Conservation (phyloP, 257 asterid species). For the Echium plantagineum region DNA sequence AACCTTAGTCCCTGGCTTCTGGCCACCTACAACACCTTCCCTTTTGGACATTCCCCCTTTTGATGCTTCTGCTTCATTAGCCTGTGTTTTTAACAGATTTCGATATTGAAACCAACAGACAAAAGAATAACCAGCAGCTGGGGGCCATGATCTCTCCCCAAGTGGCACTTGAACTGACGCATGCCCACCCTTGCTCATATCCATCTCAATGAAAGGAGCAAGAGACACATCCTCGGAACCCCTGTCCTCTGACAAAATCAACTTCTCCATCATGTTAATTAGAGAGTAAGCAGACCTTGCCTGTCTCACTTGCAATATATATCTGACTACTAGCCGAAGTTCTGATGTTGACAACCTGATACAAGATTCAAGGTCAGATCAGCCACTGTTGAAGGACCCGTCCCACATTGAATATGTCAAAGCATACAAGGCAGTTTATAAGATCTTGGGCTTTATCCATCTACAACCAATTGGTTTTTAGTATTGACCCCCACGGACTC, state of each 20-base stretch:
- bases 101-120: conserved; percentile 93
- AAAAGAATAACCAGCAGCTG: conserved; percentile 98
- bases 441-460: no score
- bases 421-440: no score
- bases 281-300: conserved; percentile 61
- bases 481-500: no score
- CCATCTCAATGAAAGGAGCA: conserved; percentile 92
- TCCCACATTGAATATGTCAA: no score
- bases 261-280: conserved; percentile 83
- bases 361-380: conserved; percentile 13
- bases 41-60: conserved; percentile 46
- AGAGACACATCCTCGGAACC: conserved; percentile 75
- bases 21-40: conserved; percentile 38
- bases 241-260: conserved; percentile 62
- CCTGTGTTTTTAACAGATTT: conserved; percentile 57
- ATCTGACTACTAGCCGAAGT: conserved; percentile 77
- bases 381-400: neutral
- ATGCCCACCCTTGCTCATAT: conserved; percentile 88
- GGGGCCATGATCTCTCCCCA: conserved; percentile 99
- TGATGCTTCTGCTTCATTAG: conserved; percentile 55
- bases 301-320: conserved; percentile 68
- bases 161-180: conserved; percentile 96
- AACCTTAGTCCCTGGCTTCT: conserved; percentile 43
- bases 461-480: no score
- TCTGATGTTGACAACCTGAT: conserved; percentile 80